Base-by-base conservation (phyloP, 139 green algal species). In the Chlorella sp. region DNA sequence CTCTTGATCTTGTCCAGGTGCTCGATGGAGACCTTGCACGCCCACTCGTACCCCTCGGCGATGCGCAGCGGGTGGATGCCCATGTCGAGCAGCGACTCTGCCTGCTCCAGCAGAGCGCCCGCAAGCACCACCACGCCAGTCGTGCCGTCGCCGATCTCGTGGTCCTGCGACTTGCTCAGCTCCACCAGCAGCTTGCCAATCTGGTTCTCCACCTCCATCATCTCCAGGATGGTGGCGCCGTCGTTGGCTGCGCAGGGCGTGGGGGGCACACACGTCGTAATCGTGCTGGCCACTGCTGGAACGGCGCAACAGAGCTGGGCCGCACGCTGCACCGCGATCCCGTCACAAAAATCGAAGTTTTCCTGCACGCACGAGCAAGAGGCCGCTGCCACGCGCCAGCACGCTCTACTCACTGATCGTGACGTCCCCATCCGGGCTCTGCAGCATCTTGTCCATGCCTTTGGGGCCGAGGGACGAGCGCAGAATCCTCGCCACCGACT, bases 361-460 rank as follows among this genome's bases (percentile, higher is more conserved):
- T n/a, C n/a, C n/a, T n/a, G n/a, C n/a, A n/a, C n/a, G n/a, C n/a
- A n/a, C n/a, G n/a, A n/a, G n/a, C n/a, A n/a, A n/a, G n/a, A n/a
- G n/a, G n/a, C n/a, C n/a, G n/a, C n/a, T n/a, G n/a, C n/a, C n/a
- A n/a, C n/a, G n/a, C n/a, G n/a, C n/a, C n/a, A n/a, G n/a, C n/a
- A n/a, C n/a, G n/a, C n/a, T n/a, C n/a, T 24, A 86, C 91, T 88
- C 70, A 98, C 94, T 99, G 71, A 99, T 98, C 20, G 92, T 97
- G 1, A 99, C 90, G 72, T 99, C 96, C 5, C 96, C 96, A 73
- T 99, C 96, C 1, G 86, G 81, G 62, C 88, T 93, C 73, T 99
- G 95, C 59, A 99, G 85, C 90, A 99, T 97, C 79, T 99, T 99
- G 89, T 99, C 96, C 96, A 99, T 99, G 69, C 96, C 96, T 76